These are phyloP conservation scores for Pterocarpus santalinus DNA, from an alignment of 306 rosid genomes.

Conservation along the genomic window DNA sequence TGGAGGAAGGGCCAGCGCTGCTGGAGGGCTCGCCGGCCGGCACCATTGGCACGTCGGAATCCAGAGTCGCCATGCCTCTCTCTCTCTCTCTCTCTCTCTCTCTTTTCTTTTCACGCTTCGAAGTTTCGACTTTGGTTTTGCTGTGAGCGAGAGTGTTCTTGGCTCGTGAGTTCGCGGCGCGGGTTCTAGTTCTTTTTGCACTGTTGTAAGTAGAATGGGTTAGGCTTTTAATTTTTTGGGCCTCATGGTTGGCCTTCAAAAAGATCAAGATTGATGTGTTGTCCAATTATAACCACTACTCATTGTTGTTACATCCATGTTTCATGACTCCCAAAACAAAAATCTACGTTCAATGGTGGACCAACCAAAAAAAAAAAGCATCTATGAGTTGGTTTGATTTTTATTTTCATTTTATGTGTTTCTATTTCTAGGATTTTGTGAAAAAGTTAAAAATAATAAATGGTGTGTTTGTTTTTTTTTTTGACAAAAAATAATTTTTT, in stretches of 20 bases:
- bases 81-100: background rate
- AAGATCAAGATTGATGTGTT: no score
- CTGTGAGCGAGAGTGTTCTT: background rate
- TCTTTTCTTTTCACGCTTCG: background rate
- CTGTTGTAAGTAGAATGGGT: background rate
- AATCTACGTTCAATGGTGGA: no score
- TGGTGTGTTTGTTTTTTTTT: no score
- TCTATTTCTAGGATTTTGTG: no score
- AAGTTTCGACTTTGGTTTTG: background rate
- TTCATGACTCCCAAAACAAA: no score
- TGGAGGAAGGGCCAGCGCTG: conserved; percentile 60
- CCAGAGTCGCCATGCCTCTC: conserved; percentile 66
- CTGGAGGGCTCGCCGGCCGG: conserved; percentile 74
- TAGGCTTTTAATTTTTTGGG: conserved; percentile 15
- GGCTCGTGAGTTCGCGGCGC: background rate
- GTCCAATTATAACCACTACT: no score
- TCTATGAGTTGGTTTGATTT: no score
- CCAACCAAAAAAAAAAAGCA: no score
- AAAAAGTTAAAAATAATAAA: no score
- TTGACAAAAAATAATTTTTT: no score
- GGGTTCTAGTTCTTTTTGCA: background rate
- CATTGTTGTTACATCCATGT: no score
- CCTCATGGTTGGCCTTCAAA: background rate
- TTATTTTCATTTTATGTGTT: no score
- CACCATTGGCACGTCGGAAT: conserved; percentile 77